Percentiles rank a stretch among this genome's conserved stretches.
These are phyloP conservation scores for Juncus effusus DNA, from an alignment of 176 grass and related monocot genomes.

Conservation along the genomic window DNA sequence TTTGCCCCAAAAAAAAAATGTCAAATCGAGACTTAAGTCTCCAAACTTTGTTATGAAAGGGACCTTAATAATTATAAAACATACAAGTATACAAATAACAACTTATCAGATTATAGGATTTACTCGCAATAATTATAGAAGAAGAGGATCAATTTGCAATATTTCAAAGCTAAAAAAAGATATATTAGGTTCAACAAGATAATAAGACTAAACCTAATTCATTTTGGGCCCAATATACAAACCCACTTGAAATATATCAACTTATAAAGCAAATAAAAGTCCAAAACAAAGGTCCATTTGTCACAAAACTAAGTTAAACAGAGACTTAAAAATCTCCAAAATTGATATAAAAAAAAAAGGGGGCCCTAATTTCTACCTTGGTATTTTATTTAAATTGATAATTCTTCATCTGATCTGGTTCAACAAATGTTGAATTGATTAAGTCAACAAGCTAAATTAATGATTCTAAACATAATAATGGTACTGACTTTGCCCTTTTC, in stretches of 20 bases:
- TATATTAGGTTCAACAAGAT: not conserved
- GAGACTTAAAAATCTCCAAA: not conserved
- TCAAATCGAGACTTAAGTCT: not conserved
- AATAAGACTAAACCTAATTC: slow-evolving; percentile 2
- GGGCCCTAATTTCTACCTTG: slow-evolving; percentile 3
- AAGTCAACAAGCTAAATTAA: no score
- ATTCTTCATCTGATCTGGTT: not conserved
- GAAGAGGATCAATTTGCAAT: no score
- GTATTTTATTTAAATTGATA: not conserved
- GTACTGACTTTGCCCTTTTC: not conserved
- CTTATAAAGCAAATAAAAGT: not conserved
- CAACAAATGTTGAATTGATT: no score
- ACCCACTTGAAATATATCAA: not conserved
- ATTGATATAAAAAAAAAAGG: not conserved
- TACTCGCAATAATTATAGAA: no score
- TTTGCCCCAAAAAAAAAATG: not conserved
- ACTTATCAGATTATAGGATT: no score
- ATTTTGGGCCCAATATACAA: slow-evolving; percentile 11
- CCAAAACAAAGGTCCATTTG: slow-evolving; percentile 17
- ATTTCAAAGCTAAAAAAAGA: not conserved
- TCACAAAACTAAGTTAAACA: not conserved
- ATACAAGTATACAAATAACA: no score
- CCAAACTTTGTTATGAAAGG: not conserved
- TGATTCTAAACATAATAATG: no score
- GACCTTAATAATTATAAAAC: not conserved